A percentile compares a stretch with the other conserved stretches of the same genome.
These are phyloP conservation scores for Lenwebbia sp. DNA, from an alignment of 345 rosid genomes.

Conservation along the genomic window DNA sequence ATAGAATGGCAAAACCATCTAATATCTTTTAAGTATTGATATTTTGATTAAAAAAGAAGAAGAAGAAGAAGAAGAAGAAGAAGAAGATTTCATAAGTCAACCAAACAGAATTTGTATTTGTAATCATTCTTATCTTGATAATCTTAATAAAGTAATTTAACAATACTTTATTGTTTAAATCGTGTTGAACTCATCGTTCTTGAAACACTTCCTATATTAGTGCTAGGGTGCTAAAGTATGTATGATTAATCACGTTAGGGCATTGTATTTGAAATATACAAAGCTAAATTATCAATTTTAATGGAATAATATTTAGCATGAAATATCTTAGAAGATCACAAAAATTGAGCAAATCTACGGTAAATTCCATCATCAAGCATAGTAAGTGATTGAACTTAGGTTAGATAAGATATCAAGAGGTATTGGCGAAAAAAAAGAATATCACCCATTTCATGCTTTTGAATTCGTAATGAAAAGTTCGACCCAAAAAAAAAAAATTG, in stretches of 20 bases:
- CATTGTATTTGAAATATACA: neutral
- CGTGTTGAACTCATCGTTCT: neutral
- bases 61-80: no score
- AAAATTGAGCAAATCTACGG: neutral
- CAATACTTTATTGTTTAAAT: neutral
- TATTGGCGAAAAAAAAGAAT: no score
- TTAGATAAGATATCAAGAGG: no score
- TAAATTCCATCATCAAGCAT: neutral
- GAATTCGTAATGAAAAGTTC: no score
- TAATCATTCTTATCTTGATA: neutral
- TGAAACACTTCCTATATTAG: neutral
- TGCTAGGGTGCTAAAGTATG: neutral
- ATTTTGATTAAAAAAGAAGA: neutral
- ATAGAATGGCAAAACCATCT: neutral
- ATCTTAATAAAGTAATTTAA: neutral
- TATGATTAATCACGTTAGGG: neutral
- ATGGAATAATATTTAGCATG: neutral
- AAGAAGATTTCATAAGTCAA: neutral
- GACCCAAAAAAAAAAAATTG: no score
- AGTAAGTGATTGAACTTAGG: neutral
- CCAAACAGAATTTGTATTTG: neutral
- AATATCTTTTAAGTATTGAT: neutral
- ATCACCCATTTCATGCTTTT: no score
- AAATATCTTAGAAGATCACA: neutral
- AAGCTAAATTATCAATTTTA: neutral